Base-by-base conservation (phyloP, 805 yeast genomes). In the Zygosaccharomyces rouxii region DNA sequence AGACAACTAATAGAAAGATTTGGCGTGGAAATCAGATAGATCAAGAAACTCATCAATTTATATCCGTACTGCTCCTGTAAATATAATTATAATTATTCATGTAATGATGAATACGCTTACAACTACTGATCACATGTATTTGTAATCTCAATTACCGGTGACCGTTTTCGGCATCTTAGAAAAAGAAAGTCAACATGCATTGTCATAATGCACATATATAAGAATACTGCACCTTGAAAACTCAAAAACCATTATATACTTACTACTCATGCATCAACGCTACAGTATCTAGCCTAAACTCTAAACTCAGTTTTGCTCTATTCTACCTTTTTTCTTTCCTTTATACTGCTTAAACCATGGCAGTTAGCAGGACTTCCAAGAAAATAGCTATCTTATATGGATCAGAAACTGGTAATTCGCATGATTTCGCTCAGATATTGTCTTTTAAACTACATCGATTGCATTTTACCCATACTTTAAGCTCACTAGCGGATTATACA, bases 341-440 rank as follows among this genome's bases (percentile, higher is more conserved):
- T 29, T 16, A 29, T 6, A 14, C 44, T 29, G 25, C 25, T 6
- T 21, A 29, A 29, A 14, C 10, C 25, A 41, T 41, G 44, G 44
- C 44, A 28, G 44, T 41, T 30, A 37, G 42, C 18, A 57, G 51
- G 52, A 33, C 56, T 6, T 53, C 60, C 10, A 59, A 66, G 45
- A 59, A 66, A 29, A 71, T 86, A 9, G 79, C 81, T 16, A 78
- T 94, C 5, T 69, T 94, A 0, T 90, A 85, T 66, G 97, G 97
- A 0, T 83, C 96, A 1, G 98, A 90, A 62, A 87, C 97, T 0
- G 98, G 97, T 0, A 90, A 86, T 59, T 78, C 96, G 0, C 86
- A 85, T 58, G 97, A 92, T 58, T 83, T 79, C 59, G 96, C 97
- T 0, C 75, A 76, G 35, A 73, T 80, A 28, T 68, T 90, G 21